Evolutionary conservation across 306 rosid species (phyloP), one percentile per base, ranked within the genome.

Genomic region (Betula pendula): DNA sequence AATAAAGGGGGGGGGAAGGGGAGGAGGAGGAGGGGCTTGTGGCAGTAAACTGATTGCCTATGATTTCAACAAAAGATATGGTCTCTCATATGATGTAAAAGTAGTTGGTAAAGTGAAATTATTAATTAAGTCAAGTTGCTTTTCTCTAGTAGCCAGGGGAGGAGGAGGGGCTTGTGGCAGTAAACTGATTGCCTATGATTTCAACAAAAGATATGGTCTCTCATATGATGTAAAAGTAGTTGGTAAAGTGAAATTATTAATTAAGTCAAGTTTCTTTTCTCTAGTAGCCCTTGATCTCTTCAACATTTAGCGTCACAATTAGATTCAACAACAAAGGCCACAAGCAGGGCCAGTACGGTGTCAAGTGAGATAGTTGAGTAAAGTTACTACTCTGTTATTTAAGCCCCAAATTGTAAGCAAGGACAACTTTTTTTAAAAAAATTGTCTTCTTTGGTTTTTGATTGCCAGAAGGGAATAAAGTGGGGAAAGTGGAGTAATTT

Each of bases 41-140:
- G 31, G 52, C 42, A 12, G 33, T 38, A 38, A n/a, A 22, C 19
- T 22, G 43, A 27, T 20, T 22, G 29, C 5, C 15, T 78, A n/a
- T 45, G 35, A 59, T 33, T 75, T 49, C 74, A 25, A 12, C 69
- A 78, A 48, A 20, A 16, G 24, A 62, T 29, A 25, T 19, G 58
- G 33, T 2, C 0, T 15, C 29, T 43, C 33, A 38, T 11, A n/a
- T 11, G 12, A 2, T 8, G 25, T 6, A 42, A 55, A 20, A 52
- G 35, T 52, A 45, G 60, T 31, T 22, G 14, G 8, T 43, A 49
- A 81, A 38, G 68, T 15, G 38, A 13, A 15, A 22, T 15, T 12
- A 38, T 38, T 9, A 17, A 38, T 44, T 17, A 5, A 45, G 10
- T 14, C n/a, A 22, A 63, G 17, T 3, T 3, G 22, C 45, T 27